Evolutionary conservation across 2,329 filamentous ascomycete genomes (phyloP).

Genomic region (Ampelomyces quisqualis): DNA sequence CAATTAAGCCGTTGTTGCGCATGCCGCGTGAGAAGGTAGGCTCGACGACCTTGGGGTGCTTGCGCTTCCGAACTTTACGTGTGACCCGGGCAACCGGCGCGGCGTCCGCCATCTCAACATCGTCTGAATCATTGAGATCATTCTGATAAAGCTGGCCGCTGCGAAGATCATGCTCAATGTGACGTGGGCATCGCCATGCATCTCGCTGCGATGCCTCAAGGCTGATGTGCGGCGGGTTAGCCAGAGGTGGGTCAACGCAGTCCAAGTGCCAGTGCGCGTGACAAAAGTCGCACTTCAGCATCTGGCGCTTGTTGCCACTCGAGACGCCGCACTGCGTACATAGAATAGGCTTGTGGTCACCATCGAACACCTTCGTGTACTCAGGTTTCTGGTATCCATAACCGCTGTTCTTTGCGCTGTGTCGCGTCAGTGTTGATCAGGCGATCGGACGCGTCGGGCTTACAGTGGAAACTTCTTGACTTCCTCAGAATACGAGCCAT

Average conservation of each 20-base stretch:
- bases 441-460: constrained; percentile 43
- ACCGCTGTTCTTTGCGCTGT: constrained; percentile 42
- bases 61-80: constrained; percentile 53
- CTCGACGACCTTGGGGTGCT: constrained; percentile 51
- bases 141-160: constrained; percentile 37
- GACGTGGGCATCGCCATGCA: constrained; percentile 86
- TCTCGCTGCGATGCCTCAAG: constrained; percentile 57
- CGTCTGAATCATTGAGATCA: constrained; percentile 32
- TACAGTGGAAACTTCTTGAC: constrained; percentile 60
- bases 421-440: constrained; percentile 29
- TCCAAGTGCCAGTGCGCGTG: constrained; percentile 85
- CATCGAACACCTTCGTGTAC: constrained; percentile 65
- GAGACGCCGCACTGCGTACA: constrained; percentile 75
- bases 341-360: constrained; percentile 71
- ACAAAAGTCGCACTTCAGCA: constrained; percentile 86
- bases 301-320: constrained; percentile 64
- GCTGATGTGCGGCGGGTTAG: constrained; percentile 67
- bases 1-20: constrained; percentile 52
- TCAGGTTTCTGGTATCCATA: constrained; percentile 46
- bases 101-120: constrained; percentile 34
- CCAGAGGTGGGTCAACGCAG: constrained; percentile 81
- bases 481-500: constrained; percentile 79
- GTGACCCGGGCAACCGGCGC: constrained; percentile 29
- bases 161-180: constrained; percentile 72
- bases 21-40: constrained; percentile 61